Evolutionary conservation across 2,329 filamentous ascomycete genomes (phyloP).

Genomic region (Tolypocladium inflatum): DNA sequence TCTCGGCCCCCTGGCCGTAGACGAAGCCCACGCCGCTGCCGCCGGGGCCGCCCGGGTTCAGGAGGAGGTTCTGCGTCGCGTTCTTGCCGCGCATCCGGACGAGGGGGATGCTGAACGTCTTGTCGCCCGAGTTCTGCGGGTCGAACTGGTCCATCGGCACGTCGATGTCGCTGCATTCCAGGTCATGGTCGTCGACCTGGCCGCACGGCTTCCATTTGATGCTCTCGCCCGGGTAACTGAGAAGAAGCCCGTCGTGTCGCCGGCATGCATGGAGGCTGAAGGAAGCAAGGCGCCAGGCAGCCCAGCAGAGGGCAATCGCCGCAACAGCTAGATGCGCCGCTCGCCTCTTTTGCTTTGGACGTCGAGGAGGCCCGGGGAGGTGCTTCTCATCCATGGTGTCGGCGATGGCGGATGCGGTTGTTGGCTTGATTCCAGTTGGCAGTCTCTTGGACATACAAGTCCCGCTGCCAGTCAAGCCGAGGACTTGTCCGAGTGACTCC

Average conservation of each 20-base stretch:
- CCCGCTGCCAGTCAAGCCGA: neutral
- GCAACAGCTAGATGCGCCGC: neutral
- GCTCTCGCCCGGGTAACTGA: constrained; percentile 22
- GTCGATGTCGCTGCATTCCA: constrained; percentile 33
- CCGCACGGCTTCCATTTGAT: constrained; percentile 31
- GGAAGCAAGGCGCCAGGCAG: neutral
- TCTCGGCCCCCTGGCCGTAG: constrained; percentile 20
- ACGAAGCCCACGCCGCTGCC: constrained; percentile 30
- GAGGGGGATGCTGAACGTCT: constrained; percentile 33
- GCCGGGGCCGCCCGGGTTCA: constrained; percentile 40
- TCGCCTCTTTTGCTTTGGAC: neutral
- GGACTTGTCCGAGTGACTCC: neutral
- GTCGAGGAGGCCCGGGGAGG: neutral
- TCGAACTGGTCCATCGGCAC: constrained; percentile 39
- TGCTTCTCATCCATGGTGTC: neutral
- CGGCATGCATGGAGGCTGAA: neutral
- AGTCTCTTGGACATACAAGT: neutral
- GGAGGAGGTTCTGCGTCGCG: constrained; percentile 31
- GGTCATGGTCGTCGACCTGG: constrained; percentile 18
- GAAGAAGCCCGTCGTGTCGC: neutral
- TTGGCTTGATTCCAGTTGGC: neutral
- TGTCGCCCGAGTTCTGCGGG: constrained; percentile 17
- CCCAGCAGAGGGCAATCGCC: neutral
- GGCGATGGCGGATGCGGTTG: neutral
- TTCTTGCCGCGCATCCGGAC: constrained; percentile 32